These are phyloP conservation scores for Ceratobasidium theobromae DNA, from an alignment of 1,284 basidiomycete species.

Conservation along the genomic window DNA sequence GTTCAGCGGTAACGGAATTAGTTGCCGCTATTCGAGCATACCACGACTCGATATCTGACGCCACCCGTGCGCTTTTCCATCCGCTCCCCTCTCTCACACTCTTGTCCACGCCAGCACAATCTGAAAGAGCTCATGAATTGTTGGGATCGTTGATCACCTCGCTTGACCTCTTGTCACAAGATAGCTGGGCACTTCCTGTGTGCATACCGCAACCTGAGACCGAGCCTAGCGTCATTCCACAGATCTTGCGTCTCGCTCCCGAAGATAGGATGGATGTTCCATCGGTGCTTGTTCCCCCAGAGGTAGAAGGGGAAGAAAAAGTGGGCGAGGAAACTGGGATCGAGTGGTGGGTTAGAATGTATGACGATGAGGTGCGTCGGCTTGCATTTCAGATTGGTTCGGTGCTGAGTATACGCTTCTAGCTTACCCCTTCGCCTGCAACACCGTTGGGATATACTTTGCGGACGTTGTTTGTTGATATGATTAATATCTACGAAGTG, in stretches of 20 bases:
- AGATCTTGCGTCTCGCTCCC: conserved; percentile 23
- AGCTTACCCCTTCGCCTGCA: conserved; percentile 76
- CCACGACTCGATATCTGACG: conserved; percentile 57
- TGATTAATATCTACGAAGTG: conserved; percentile 89
- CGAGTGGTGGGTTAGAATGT: conserved; percentile 65
- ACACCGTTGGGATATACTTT: conserved; percentile 79
- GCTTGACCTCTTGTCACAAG: conserved; percentile 15
- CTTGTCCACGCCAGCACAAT: conserved; percentile 2
- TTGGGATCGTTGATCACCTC: conserved; percentile 1
- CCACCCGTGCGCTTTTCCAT: conserved; percentile 35
- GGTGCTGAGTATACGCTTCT: conserved; percentile 14
- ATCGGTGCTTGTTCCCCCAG: conserved; percentile 81
- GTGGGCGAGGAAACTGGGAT: conserved; percentile 51
- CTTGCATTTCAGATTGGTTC: conserved; percentile 32
- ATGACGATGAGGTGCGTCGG: conserved; percentile 70
- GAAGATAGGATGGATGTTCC: conserved; percentile 57
- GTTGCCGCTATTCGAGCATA: conserved; percentile 66
- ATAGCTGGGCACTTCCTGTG: conserved; percentile 24
- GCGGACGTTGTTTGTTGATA: conserved; percentile 76
- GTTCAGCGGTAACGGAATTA: conserved; percentile 59
- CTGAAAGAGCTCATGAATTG: conserved; percentile 23
- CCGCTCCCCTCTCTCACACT: conserved; percentile 12
- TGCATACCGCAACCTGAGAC: conserved; percentile 29
- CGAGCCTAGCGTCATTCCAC: conserved; percentile 17
- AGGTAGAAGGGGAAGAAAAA: conserved; percentile 74